Percentiles rank a stretch among this genome's conserved stretches.
phyloP scores from a whole-genome alignment of 192 early-diverging fungal genomes.

The Entrophospora sp. region DNA sequence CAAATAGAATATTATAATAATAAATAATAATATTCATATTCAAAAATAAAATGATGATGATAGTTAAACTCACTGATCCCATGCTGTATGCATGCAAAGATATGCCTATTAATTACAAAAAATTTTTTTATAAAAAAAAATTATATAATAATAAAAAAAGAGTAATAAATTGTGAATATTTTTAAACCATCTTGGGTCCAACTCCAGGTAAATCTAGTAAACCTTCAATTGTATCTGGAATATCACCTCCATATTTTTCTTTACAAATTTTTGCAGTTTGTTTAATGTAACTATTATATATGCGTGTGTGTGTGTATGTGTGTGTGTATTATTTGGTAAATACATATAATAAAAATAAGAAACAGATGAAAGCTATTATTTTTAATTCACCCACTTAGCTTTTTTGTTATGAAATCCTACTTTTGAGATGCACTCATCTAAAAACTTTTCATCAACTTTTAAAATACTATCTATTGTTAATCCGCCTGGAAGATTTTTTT shows the following conservation, averaged over 20 bases:
- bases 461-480: constrained; percentile 59
- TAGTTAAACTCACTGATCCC: constrained; percentile 53
- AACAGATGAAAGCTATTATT: background rate
- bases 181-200: constrained; percentile 83
- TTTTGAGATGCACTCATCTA: constrained; percentile 65
- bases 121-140: background rate
- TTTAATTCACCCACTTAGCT: constrained; percentile 33
- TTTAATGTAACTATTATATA: constrained; percentile 57
- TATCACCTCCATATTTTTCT: constrained; percentile 67
- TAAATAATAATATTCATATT: background rate
- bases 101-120: constrained; percentile 42
- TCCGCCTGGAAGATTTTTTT: constrained; percentile 54
- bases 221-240: constrained; percentile 71
- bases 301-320: no score
- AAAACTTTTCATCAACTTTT: constrained; percentile 42
- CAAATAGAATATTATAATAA: background rate
- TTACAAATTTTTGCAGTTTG: constrained; percentile 64
- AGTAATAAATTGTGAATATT: background rate
- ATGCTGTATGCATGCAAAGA: constrained; percentile 74
- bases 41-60: background rate
- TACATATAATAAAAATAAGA: background rate
- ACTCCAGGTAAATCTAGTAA: constrained; percentile 80
- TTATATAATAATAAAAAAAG: background rate
- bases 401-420: constrained; percentile 92
- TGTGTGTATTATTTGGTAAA: background rate